A percentile compares a stretch with the other conserved stretches of the same genome.
Conservation (phyloP, 495 filamentous ascomycete species). For the Lophiotrema nucula region DNA sequence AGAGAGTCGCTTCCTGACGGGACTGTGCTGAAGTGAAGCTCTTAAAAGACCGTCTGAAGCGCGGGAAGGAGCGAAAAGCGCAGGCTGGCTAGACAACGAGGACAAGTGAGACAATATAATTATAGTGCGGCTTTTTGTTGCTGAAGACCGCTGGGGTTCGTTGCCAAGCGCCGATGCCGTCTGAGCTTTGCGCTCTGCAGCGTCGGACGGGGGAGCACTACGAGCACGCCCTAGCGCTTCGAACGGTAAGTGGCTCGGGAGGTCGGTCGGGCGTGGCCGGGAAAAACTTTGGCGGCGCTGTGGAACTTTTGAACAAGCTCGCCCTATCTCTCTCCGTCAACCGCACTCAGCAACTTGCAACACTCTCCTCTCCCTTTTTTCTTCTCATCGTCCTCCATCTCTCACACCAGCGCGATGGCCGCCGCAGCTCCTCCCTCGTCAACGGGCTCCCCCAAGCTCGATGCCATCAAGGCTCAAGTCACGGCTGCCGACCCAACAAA, state of each 20-base stretch:
- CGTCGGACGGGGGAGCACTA: background rate
- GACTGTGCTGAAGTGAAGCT: too few relatives aligned
- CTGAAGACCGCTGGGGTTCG: background rate
- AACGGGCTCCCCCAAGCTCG: constrained; percentile 43
- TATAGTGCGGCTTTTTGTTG: background rate
- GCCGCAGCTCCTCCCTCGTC: constrained; percentile 35
- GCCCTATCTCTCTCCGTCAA: background rate
- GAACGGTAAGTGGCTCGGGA: background rate
- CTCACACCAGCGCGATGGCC: constrained; percentile 15
- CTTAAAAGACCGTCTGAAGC: background rate
- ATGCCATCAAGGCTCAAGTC: constrained; percentile 40
- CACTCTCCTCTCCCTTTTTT: constrained; percentile 10
- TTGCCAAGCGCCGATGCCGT: background rate
- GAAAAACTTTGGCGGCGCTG: constrained; percentile 7
- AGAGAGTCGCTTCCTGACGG: too few relatives aligned
- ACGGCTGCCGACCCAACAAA: constrained; percentile 37
- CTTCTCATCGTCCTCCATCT: background rate
- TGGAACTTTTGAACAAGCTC: background rate
- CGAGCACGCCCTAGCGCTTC: constrained; percentile 5
- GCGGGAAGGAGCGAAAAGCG: background rate
- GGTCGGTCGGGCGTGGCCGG: background rate
- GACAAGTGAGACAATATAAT: background rate
- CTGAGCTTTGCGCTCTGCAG: background rate
- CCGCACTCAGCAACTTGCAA: background rate
- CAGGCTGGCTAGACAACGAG: background rate